phyloP scores from a whole-genome alignment of 805 yeast species.

The Schwanniomyces sp. region DNA sequence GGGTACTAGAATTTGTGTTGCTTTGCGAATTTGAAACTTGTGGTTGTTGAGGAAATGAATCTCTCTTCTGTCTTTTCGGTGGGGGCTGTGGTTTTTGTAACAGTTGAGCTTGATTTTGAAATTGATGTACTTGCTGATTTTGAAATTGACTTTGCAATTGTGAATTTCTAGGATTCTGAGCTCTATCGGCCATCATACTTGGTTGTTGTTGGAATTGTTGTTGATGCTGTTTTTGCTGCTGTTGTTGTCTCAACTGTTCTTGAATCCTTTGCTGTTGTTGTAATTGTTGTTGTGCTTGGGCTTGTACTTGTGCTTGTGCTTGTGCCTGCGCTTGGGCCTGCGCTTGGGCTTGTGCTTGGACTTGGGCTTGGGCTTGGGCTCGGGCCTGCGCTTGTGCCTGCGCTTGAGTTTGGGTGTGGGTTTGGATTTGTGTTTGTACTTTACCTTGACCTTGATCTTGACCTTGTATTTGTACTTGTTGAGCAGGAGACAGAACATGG shows the following conservation, averaged over 20 bases:
- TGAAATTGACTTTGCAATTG: conserved; percentile 12
- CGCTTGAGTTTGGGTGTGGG: conserved; percentile 10
- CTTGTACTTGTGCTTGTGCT: conserved; percentile 13
- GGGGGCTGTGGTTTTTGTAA: conserved; percentile 16
- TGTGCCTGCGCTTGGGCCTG: conserved; percentile 14
- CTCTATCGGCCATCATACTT: conserved; percentile 7
- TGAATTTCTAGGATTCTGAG: conserved; percentile 3
- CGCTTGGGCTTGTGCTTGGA: conserved; percentile 11
- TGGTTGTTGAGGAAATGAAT: conserved; percentile 16
- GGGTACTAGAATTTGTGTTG: conserved; percentile 12
- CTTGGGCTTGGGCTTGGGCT: conserved; percentile 10
- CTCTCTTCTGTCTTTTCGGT: conserved; percentile 19
- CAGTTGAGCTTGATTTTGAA: conserved; percentile 17
- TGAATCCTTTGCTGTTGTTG: conserved; percentile 9
- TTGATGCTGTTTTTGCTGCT: conserved; percentile 12
- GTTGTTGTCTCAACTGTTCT: conserved; percentile 10
- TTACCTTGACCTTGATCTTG: no score
- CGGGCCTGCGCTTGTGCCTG: conserved; percentile 13
- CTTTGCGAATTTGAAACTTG: conserved; percentile 12
- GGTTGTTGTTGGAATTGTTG: conserved; percentile 11
- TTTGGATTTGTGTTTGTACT: conserved; percentile 15
- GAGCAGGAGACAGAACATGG: not conserved
- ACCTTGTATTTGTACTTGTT: conserved; percentile 10
- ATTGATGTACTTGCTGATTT: conserved; percentile 13
- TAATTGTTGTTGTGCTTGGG: conserved; percentile 9